These are phyloP conservation scores for Ogataea dorogensis DNA, from an alignment of 805 yeast species.

Conservation along the genomic window DNA sequence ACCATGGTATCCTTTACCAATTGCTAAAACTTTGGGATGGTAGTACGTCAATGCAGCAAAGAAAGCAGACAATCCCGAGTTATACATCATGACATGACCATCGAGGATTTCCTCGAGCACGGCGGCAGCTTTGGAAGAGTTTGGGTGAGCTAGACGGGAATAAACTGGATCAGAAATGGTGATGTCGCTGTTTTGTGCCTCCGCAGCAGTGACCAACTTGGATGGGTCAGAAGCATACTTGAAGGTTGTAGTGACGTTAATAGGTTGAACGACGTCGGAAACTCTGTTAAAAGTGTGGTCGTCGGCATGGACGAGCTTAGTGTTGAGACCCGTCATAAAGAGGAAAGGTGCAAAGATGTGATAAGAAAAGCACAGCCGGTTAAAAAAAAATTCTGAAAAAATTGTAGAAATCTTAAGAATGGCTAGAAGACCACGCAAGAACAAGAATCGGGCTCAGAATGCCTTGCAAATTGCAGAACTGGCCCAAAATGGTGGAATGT, in stretches of 20 bases:
- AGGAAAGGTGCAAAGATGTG: slow-evolving; percentile 1
- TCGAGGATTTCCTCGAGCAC: slow-evolving; percentile 58
- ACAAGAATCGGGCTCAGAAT: slow-evolving; percentile 24
- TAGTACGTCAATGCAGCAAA: slow-evolving; percentile 66
- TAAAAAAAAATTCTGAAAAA: slow-evolving; percentile 4
- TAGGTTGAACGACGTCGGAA: slow-evolving; percentile 73
- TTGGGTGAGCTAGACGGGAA: slow-evolving; percentile 76
- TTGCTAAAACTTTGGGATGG: slow-evolving; percentile 69
- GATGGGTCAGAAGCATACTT: slow-evolving; percentile 61
- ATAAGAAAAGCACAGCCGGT: slow-evolving; percentile 9
- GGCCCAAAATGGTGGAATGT: slow-evolving; percentile 17
- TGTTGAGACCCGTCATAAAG: slow-evolving; percentile 48
- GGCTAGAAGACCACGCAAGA: slow-evolving; percentile 14
- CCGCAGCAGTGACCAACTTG: slow-evolving; percentile 48
- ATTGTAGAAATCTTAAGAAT: slow-evolving; percentile 6
- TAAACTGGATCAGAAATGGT: slow-evolving; percentile 45
- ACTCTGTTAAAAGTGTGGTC: slow-evolving; percentile 52
- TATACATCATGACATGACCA: slow-evolving; percentile 66
- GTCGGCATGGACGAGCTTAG: slow-evolving; percentile 70
- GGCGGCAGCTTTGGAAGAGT: slow-evolving; percentile 63
- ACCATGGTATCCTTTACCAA: slow-evolving; percentile 86
- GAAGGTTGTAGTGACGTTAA: slow-evolving; percentile 78
- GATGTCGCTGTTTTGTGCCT: slow-evolving; percentile 18
- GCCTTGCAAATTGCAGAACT: slow-evolving; percentile 32
- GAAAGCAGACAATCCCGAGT: slow-evolving; percentile 81